phyloP scores from a whole-genome alignment of 2,329 filamentous ascomycete genomes.

The Tolypocladium cylindrosporum region DNA sequence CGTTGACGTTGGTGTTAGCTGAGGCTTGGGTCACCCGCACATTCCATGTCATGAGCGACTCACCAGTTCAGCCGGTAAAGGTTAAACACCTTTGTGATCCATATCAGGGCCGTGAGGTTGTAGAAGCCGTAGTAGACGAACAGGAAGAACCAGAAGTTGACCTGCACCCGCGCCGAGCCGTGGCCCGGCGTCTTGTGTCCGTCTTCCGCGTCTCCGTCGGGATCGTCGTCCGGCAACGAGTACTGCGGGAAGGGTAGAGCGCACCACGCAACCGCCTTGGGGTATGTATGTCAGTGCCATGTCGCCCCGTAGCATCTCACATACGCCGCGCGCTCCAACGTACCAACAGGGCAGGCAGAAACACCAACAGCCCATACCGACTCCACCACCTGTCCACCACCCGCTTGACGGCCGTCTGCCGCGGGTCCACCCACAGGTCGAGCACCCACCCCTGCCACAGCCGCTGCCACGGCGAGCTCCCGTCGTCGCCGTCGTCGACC shows the following conservation, averaged over 20 bases:
- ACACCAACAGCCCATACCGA: slow-evolving; percentile 49
- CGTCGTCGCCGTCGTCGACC: slow-evolving; percentile 20
- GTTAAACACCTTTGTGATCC: slow-evolving; percentile 65
- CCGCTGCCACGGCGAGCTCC: slow-evolving; percentile 22
- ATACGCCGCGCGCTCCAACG: slow-evolving; percentile 13
- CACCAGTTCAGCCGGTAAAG: slow-evolving; percentile 60
- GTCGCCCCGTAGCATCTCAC: background rate
- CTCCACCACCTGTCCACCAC: slow-evolving; percentile 55
- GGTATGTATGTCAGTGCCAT: background rate
- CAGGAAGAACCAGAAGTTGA: slow-evolving; percentile 65
- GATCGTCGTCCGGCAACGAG: slow-evolving; percentile 32
- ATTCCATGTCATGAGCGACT: background rate
- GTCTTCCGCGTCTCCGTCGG: slow-evolving; percentile 3
- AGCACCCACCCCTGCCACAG: slow-evolving; percentile 26
- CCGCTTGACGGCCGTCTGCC: slow-evolving; percentile 45
- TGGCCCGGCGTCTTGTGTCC: slow-evolving; percentile 43
- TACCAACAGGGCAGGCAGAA: slow-evolving; percentile 51
- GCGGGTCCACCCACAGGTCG: slow-evolving; percentile 52
- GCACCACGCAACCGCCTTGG: slow-evolving; percentile 53
- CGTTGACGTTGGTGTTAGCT: background rate
- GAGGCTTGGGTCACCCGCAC: background rate
- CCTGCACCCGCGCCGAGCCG: slow-evolving; percentile 50
- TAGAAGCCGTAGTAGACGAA: slow-evolving; percentile 62
- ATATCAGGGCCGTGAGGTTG: slow-evolving; percentile 55
- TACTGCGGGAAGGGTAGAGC: slow-evolving; percentile 57